Evolutionary conservation across 208 protist genomes (phyloP), one percentile per base, ranked within the genome.

Genomic region (Wallacemonas sp.): DNA sequence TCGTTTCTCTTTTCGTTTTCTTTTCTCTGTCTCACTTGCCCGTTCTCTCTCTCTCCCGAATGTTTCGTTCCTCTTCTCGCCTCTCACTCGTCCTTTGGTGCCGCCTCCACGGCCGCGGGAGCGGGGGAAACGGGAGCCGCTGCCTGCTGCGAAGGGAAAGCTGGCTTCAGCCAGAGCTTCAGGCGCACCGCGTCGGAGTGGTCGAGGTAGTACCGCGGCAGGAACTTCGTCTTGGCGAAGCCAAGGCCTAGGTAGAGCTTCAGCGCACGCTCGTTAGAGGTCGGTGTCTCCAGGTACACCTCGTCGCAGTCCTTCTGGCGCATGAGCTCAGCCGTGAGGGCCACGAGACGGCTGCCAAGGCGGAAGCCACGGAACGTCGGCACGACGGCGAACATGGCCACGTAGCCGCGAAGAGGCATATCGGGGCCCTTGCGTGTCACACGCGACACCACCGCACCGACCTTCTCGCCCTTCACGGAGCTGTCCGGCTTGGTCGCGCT

Each of bases 331-430:
- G 99, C 90, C 1, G 93, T 94, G 36, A 87, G 75, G 34, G 76
- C 67, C 6, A 99, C 96, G 33, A 99, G 86, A 38, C 76, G 77
- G 54, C 92, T 88, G 62, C 97, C 98, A 1, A 99, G 87, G 14
- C 95, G 85, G 38, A 87, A 76, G 27, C 94, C 89, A 41, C 98
- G 93, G 67, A 97, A 96, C 2, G 34, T 41, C 30, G 92, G 86
- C 57, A 95, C 87, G 14, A 99, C 98, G 24, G 98, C 98, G 23
- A 99, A 89, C 98, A 99, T 99, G 21, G 98, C 98, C 29, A 99
- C 97, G 70, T 99, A 99, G 19, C 98, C 98, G 11, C 97, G 78
- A 23, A 96, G 77, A 33, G 80, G 78, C 67, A 69, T 72, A 3
- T 67, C 76, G 1, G 77, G 70, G 21, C 73, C 75, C 67, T 95